Evolutionary conservation across 2,329 filamentous ascomycete species (phyloP).

Genomic region (Phaeosphaeria sp.): DNA sequence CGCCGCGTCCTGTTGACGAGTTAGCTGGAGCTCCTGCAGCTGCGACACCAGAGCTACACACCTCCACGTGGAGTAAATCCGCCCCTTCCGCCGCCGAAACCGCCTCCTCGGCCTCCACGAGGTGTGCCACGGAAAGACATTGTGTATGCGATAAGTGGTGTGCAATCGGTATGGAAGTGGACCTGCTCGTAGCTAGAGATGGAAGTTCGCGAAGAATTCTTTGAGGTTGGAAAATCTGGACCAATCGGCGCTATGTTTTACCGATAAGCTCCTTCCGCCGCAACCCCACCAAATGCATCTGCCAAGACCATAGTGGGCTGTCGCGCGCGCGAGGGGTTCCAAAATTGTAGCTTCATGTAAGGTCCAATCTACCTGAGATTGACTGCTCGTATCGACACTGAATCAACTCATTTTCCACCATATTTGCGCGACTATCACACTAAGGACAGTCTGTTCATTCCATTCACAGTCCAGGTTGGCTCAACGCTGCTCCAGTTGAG

Average conservation of each 20-base stretch:
- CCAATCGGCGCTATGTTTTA: constrained; percentile 37
- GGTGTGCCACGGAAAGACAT: constrained; percentile 68
- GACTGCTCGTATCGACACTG: constrained; percentile 6
- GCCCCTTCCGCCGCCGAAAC: constrained; percentile 60
- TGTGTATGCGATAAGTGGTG: constrained; percentile 36
- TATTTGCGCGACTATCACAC: neutral
- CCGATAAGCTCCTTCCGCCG: constrained; percentile 21
- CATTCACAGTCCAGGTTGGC: neutral
- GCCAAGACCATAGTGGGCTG: constrained; percentile 31
- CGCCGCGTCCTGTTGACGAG: constrained; percentile 42
- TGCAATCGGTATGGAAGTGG: constrained; percentile 36
- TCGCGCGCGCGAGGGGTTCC: constrained; percentile 26
- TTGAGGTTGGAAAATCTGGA: constrained; percentile 26
- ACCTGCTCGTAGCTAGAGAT: constrained; percentile 25
- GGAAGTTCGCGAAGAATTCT: constrained; percentile 33
- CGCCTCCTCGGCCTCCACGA: constrained; percentile 50
- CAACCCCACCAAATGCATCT: constrained; percentile 33
- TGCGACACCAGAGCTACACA: constrained; percentile 26
- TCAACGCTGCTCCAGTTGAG: neutral
- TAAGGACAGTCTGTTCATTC: neutral
- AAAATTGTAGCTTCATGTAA: constrained; percentile 31
- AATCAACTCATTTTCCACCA: constrained; percentile 10
- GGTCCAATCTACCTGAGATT: constrained; percentile 7
- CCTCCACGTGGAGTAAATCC: constrained; percentile 60
- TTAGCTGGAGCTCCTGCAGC: constrained; percentile 38